Base-by-base conservation (phyloP, 768 basidiomycete species). In the Suillus paluster region DNA sequence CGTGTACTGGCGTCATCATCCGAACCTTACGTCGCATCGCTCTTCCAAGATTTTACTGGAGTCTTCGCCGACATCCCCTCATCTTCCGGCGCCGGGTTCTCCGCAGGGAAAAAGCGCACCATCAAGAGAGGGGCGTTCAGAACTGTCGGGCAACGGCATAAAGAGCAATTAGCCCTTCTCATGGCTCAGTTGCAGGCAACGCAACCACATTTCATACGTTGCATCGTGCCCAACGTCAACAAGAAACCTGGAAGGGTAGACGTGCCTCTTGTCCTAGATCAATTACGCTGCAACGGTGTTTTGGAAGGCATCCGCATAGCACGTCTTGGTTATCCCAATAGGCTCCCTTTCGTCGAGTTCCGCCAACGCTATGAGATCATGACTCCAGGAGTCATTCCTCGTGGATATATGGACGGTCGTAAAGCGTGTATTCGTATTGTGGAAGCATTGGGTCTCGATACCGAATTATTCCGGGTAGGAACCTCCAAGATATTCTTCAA, bases 401-500 rank as follows among this genome's bases (percentile, higher is more conserved):
- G 86, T 21, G 97, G 97, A 6, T 99, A 99, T 72, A 96, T 99
- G 91, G 97, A 99, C 66, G 96, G 97, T 11, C 88, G 96, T 8
- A 95, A 96, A 73, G 95, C 97, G 2, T 97, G 92, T 68, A 80
- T 91, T 39, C 85, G 92, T 7, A 98, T 99, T 87, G 90, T 97
- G 38, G 88, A 89, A 61, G 86, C 92, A 5, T 81, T 99, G 46
- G 92, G 96, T 52, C 85, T 99, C 39, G 95, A 97, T 72, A 87
- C 90, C 53, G 80, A 85, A 4, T 82, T 88, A 21, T 97, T 88
- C 83, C 92, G 90, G 69, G 92, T 99, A 58, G 97, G 97, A 7
- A 94, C 93, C 0, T 97, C 95, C 41, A 99, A 99, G 78, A 92
- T 98, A 63, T 99, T 99, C 81, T 99, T 99, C 86, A 99, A 99